phyloP scores from a whole-genome alignment of 2,329 filamentous ascomycete genomes.

The Neonectria faginata region DNA sequence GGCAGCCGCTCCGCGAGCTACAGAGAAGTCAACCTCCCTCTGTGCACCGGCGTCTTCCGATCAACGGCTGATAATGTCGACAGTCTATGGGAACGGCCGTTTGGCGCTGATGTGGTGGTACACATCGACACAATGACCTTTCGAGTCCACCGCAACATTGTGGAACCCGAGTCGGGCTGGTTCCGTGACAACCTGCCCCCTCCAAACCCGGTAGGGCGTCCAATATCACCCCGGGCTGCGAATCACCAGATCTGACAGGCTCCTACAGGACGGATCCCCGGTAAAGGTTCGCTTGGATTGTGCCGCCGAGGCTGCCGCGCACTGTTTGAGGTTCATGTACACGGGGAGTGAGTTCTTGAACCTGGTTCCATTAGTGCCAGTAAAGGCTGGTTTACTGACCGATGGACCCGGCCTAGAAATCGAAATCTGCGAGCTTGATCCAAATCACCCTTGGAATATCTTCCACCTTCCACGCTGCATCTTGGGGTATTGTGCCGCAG shows the following conservation, averaged over 20 bases:
- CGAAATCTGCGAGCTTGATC: constrained; percentile 47
- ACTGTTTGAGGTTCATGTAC: constrained; percentile 53
- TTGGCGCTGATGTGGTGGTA: constrained; percentile 51
- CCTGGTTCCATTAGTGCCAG: not conserved
- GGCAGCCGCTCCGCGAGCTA: constrained; percentile 44
- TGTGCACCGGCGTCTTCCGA: not conserved
- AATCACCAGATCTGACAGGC: constrained; percentile 16
- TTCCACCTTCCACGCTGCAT: constrained; percentile 49
- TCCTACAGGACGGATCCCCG: constrained; percentile 44
- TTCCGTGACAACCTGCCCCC: constrained; percentile 50
- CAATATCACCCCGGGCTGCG: not conserved
- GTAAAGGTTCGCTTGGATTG: constrained; percentile 43
- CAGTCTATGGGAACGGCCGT: constrained; percentile 49
- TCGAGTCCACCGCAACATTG: constrained; percentile 51
- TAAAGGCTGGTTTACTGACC: constrained; percentile 7
- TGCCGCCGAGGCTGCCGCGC: constrained; percentile 43
- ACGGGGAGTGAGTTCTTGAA: constrained; percentile 46
- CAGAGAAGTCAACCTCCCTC: constrained; percentile 39
- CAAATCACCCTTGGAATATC: constrained; percentile 41
- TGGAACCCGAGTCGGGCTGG: constrained; percentile 50
- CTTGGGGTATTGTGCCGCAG: constrained; percentile 49
- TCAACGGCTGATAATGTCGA: constrained; percentile 27
- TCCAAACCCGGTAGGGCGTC: constrained; percentile 42
- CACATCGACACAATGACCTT: constrained; percentile 40
- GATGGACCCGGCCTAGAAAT: constrained; percentile 33